Evolutionary conservation across 441 rosid genomes (phyloP).

Genomic region (Gossypium davidsonii): DNA sequence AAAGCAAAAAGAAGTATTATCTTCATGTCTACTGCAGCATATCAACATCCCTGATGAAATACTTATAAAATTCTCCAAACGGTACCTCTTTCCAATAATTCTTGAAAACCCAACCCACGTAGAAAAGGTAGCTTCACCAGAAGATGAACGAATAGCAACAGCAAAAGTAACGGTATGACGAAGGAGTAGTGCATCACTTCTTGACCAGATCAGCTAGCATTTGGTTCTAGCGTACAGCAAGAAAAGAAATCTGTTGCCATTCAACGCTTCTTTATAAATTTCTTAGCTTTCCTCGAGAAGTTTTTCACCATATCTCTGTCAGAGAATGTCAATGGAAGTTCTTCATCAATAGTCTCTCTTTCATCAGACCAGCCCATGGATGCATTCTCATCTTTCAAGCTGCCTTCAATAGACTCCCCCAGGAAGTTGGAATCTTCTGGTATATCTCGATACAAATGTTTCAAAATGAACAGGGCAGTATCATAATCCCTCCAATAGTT

Average conservation of each 20-base stretch:
- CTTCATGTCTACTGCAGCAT: background rate
- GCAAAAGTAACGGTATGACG: background rate
- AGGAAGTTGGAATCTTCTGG: slow-evolving; percentile 47
- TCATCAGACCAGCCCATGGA: slow-evolving; percentile 43
- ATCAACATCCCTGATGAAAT: background rate
- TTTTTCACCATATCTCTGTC: slow-evolving; percentile 35
- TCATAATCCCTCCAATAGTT: slow-evolving; percentile 94
- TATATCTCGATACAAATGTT: slow-evolving; percentile 67
- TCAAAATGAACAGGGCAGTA: slow-evolving; percentile 89
- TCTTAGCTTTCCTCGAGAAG: slow-evolving; percentile 60
- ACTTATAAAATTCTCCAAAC: background rate
- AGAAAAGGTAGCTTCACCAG: background rate
- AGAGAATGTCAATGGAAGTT: slow-evolving; percentile 81
- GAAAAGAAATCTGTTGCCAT: background rate
- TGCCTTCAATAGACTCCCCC: slow-evolving; percentile 21
- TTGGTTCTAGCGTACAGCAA: background rate
- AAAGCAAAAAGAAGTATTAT: background rate
- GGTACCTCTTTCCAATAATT: background rate
- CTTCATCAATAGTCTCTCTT: slow-evolving; percentile 51
- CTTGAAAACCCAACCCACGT: background rate
- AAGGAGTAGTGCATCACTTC: background rate
- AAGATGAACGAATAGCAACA: background rate
- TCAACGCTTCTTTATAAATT: slow-evolving; percentile 32
- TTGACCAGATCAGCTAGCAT: background rate
- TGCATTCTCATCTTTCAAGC: slow-evolving; percentile 29